Percentiles rank a stretch among this genome's conserved stretches.
phyloP scores from a whole-genome alignment of 805 yeast genomes.

The Sungouiozyma ichnusensis region DNA sequence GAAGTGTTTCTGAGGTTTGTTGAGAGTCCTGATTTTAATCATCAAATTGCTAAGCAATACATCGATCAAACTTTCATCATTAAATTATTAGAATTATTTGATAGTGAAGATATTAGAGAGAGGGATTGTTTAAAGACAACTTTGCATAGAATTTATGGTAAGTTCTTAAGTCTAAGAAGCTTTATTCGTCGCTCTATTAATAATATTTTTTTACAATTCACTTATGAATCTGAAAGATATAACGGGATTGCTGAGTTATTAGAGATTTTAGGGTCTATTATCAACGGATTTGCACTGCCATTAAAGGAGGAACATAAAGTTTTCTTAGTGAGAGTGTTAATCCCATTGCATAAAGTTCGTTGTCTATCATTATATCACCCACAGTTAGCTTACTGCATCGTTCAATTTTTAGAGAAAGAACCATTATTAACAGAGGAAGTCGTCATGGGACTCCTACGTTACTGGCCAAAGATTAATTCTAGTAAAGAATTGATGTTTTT shows the following conservation, averaged over 20 bases:
- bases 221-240: slow-evolving; percentile 90
- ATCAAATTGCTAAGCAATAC: slow-evolving; percentile 83
- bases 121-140: slow-evolving; percentile 93
- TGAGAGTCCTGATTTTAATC: slow-evolving; percentile 91
- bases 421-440: slow-evolving; percentile 89
- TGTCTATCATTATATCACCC: slow-evolving; percentile 88
- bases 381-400: slow-evolving; percentile 92
- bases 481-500: slow-evolving; percentile 94
- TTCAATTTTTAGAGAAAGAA: slow-evolving; percentile 93
- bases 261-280: slow-evolving; percentile 91
- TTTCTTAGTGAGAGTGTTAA: slow-evolving; percentile 71
- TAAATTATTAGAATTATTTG: slow-evolving; percentile 76
- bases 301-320: slow-evolving; percentile 94
- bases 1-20: slow-evolving; percentile 88
- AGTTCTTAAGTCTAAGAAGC: slow-evolving; percentile 78
- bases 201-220: slow-evolving; percentile 85
- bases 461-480: slow-evolving; percentile 93
- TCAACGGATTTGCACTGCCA: slow-evolving; percentile 96
- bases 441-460: slow-evolving; percentile 82
- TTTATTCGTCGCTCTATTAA: slow-evolving; percentile 85
- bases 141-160: slow-evolving; percentile 90
- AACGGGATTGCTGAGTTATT: slow-evolving; percentile 92
- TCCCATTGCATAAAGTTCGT: slow-evolving; percentile 89
- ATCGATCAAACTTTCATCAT: slow-evolving; percentile 86
- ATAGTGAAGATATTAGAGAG: slow-evolving; percentile 93